A percentile compares a stretch with the other conserved stretches of the same genome.
Conservation (phyloP, 495 filamentous ascomycete genomes). For the Cladorrhinum samala region DNA sequence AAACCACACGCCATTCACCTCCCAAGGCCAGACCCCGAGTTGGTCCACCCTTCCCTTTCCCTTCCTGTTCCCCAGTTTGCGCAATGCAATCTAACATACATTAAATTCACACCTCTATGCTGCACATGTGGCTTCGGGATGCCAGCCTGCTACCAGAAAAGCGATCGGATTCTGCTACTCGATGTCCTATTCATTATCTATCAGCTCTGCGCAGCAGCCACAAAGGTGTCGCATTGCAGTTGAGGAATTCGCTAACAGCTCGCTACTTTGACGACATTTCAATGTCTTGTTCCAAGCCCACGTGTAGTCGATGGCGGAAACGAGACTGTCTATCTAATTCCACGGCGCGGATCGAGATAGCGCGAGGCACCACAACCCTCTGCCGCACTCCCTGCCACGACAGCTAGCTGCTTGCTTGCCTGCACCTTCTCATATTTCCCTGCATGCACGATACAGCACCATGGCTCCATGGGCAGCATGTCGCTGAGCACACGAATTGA, state of each 20-base stretch:
- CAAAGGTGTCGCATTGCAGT: neutral
- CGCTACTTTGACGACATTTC: neutral
- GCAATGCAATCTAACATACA: constrained; percentile 23
- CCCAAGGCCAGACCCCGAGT: neutral
- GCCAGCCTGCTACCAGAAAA: constrained; percentile 17
- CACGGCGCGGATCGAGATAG: constrained; percentile 11
- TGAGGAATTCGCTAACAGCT: neutral
- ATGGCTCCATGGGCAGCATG: constrained; percentile 7
- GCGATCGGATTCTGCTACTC: constrained; percentile 21
- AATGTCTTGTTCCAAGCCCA: neutral
- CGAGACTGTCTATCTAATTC: neutral
- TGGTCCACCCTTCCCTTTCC: constrained; percentile 10
- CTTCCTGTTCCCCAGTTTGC: constrained; percentile 21
- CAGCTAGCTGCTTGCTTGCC: constrained; percentile 5
- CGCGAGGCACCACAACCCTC: constrained; percentile 2
- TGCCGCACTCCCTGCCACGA: constrained; percentile 17
- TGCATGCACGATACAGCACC: constrained; percentile 17
- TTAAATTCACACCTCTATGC: constrained; percentile 22
- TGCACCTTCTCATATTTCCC: constrained; percentile 6
- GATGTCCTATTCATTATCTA: neutral
- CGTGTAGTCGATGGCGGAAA: too few relatives aligned
- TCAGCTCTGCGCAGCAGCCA: neutral
- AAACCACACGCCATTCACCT: neutral
- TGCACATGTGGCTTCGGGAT: constrained; percentile 25
- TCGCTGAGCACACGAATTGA: constrained; percentile 2